Conservation (phyloP, 1,139 yeast species). For the Hanseniaspora sp. region DNA sequence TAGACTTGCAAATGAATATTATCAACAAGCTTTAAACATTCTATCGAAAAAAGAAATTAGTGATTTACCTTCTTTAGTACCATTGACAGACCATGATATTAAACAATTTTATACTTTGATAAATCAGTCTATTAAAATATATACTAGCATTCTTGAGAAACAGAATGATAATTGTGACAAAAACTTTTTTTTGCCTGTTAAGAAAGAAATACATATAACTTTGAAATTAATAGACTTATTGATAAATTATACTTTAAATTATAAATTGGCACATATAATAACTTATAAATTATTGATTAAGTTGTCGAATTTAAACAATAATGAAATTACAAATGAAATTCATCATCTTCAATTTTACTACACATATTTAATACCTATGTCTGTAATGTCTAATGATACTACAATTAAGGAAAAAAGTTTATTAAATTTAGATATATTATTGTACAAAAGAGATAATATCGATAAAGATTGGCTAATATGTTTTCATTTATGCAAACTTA, state of each 20-base stretch:
- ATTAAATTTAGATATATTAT: neutral
- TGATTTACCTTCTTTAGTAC: neutral
- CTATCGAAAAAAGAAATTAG: neutral
- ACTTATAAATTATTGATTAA: neutral
- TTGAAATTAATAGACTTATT: slow-evolving; percentile 1
- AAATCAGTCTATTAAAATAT: neutral
- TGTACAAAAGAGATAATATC: neutral
- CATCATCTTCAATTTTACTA: neutral
- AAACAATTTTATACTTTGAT: slow-evolving; percentile 3
- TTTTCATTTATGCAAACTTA: slow-evolving; percentile 1
- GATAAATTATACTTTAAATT: neutral
- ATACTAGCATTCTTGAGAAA: neutral
- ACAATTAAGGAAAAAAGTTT: neutral
- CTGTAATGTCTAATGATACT: neutral
- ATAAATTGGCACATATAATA: neutral
- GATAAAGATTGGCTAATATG: neutral
- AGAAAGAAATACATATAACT: neutral
- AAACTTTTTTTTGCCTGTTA: neutral
- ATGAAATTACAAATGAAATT: neutral
- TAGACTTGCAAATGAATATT: neutral
- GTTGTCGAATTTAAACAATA: neutral
- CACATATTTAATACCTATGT: neutral
- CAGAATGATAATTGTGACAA: neutral
- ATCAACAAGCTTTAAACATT: neutral
- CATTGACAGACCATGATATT: neutral